Base-by-base conservation (phyloP, 2,329 filamentous ascomycete genomes). In the Aspergillus clavatus region DNA sequence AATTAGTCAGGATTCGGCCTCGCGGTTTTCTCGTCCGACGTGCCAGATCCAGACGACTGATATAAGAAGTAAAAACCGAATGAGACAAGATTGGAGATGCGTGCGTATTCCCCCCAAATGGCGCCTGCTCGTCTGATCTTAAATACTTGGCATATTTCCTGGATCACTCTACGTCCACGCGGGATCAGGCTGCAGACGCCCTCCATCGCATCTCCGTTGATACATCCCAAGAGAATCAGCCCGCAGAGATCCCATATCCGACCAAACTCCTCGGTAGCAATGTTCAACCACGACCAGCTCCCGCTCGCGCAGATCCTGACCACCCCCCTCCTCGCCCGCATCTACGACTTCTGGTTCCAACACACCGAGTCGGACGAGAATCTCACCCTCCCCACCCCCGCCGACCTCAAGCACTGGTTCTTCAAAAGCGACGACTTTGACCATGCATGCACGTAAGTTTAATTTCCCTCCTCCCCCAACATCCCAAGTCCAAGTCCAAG, bases 271-370 rank as follows among this genome's bases (percentile, higher is more conserved):
- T 31, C 29, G 0, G 10, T 5, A 5, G 18, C 29, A 33, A 33
- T 33, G 29, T n/a, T 16, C 8, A 33, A 10, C 14, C 2, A 10
- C 0, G 7, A 33, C 14, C 1, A n/a, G 8, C 0, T 7, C 7
- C 6, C 29, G 0, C 14, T 33, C n/a, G 29, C 14, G 7, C 7
- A 33, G n/a, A 6, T 31, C 6, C 29, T 33, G 1, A 4, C 5
- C 14, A 42, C 46, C 7, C 41, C 38, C 2, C 14, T 42, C 21
- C 46, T 39, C 31, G 12, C 8, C 6, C 42, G 38, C 2, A 33
- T 48, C 10, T 42, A 42, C 33, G 27, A 10, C 6, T 38, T 48
- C 21, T 48, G 42, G 46, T 48, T 48, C 16, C 46, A 42, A 12
- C 42, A 48, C 27, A 31, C 45, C 5, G 16, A 22, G 5, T 14